phyloP scores from a whole-genome alignment of 495 filamentous ascomycete species.

The Penicillium taxi region DNA sequence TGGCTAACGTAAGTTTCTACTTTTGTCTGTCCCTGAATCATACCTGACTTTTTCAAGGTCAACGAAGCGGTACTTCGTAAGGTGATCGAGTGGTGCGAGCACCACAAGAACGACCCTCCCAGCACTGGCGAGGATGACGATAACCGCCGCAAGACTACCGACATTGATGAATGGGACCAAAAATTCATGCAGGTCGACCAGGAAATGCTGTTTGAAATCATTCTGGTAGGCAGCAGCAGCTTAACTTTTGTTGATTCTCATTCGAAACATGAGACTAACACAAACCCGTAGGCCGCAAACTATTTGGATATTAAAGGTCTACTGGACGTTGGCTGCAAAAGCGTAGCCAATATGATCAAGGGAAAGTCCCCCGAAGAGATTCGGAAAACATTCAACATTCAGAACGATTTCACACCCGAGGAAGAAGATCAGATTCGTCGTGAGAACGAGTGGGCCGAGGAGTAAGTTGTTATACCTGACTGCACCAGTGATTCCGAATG shows the following conservation, averaged over 20 bases:
- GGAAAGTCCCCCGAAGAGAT: constrained; percentile 67
- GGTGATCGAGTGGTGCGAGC: constrained; percentile 94
- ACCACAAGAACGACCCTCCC: constrained; percentile 82
- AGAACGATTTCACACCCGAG: constrained; percentile 68
- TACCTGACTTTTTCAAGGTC: constrained; percentile 47
- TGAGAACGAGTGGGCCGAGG: constrained; percentile 69
- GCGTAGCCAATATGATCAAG: constrained; percentile 67
- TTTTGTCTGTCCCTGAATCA: no score
- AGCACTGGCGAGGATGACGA: constrained; percentile 83
- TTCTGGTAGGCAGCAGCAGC: constrained; percentile 59
- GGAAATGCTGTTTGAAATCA: constrained; percentile 99
- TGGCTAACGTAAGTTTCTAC: constrained; percentile 69
- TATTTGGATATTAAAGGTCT: constrained; percentile 67
- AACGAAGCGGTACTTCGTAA: constrained; percentile 90
- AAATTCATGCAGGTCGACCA: constrained; percentile 99
- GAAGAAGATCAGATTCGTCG: constrained; percentile 66
- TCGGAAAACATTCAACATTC: constrained; percentile 68
- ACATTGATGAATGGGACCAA: constrained; percentile 99
- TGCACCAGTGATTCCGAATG: no score
- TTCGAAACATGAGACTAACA: not conserved
- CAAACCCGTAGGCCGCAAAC: constrained; percentile 49
- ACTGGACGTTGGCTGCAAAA: constrained; percentile 61
- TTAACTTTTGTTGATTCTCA: not conserved
- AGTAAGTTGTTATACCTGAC: constrained; percentile 46
- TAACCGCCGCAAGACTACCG: constrained; percentile 92